A percentile compares a stretch with the other conserved stretches of the same genome.
These are phyloP conservation scores for Monilinia laxa DNA, from an alignment of 2,329 filamentous ascomycete species.

Conservation along the genomic window DNA sequence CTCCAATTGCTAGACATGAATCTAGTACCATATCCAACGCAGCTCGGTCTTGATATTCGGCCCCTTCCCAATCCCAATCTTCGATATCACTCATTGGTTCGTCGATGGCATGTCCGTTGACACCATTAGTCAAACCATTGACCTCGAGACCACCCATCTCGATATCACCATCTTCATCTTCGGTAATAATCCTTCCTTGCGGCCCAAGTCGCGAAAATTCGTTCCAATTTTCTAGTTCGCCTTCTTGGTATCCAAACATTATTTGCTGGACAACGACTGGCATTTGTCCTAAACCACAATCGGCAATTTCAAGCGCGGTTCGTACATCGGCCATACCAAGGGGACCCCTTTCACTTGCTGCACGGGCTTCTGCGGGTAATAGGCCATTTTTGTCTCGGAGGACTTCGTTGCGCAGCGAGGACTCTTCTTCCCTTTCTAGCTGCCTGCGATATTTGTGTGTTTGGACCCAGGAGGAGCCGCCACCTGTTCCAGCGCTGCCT, in stretches of 20 bases:
- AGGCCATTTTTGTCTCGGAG: slow-evolving; percentile 73
- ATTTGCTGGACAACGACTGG: slow-evolving; percentile 72
- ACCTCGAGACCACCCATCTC: slow-evolving; percentile 39
- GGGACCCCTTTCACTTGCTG: slow-evolving; percentile 67
- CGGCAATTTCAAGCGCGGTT: slow-evolving; percentile 72
- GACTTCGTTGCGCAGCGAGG: slow-evolving; percentile 70
- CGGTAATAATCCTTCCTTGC: slow-evolving; percentile 40
- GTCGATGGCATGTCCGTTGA: slow-evolving; percentile 48
- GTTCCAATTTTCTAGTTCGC: slow-evolving; percentile 67
- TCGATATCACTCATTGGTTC: slow-evolving; percentile 56
- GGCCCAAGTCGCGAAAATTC: slow-evolving; percentile 50
- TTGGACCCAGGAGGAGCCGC: slow-evolving; percentile 70
- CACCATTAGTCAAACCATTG: slow-evolving; percentile 40
- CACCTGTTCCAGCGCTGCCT: slow-evolving; percentile 61
- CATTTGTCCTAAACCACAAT: slow-evolving; percentile 74
- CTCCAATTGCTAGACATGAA: slow-evolving; percentile 40
- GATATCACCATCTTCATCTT: slow-evolving; percentile 41
- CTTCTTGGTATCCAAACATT: slow-evolving; percentile 69
- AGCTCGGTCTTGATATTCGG: slow-evolving; percentile 51
- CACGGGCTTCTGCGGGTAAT: slow-evolving; percentile 77
- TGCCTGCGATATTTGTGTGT: slow-evolving; percentile 76
- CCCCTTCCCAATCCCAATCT: slow-evolving; percentile 63
- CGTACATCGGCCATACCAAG: slow-evolving; percentile 77
- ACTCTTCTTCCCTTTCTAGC: slow-evolving; percentile 72
- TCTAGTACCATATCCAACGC: slow-evolving; percentile 55